phyloP scores from a whole-genome alignment of 305 asterid species.

The Petunia hybrid region DNA sequence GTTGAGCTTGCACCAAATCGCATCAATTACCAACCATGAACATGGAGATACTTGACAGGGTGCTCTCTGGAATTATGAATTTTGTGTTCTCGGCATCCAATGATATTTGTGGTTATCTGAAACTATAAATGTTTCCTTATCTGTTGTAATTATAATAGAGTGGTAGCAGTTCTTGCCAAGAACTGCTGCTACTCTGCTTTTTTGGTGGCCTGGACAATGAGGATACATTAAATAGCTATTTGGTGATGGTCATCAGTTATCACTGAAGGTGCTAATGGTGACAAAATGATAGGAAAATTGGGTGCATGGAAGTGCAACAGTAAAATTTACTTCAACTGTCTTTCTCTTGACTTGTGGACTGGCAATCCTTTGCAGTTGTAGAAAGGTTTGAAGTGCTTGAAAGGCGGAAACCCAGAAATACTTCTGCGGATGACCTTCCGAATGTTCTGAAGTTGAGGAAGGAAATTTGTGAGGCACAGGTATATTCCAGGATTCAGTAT shows the following conservation, averaged over 20 bases:
- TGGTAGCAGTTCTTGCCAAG: not conserved
- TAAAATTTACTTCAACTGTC: constrained; percentile 14
- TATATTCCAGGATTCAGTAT: constrained; percentile 38
- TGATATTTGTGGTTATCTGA: constrained; percentile 19
- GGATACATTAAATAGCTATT: not conserved
- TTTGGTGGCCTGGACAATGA: not conserved
- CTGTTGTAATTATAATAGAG: not conserved
- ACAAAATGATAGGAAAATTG: not conserved
- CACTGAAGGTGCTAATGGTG: constrained; percentile 1
- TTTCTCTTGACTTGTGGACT: constrained; percentile 28
- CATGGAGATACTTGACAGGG: not conserved
- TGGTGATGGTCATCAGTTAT: constrained; percentile 12
- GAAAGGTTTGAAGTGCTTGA: constrained; percentile 86
- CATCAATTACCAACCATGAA: not conserved
- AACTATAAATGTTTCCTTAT: not conserved
- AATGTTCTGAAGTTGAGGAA: constrained; percentile 70
- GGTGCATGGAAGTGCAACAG: constrained; percentile 11
- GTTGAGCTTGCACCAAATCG: not conserved
- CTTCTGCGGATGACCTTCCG: constrained; percentile 69
- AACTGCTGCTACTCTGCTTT: not conserved
- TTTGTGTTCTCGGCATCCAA: not conserved
- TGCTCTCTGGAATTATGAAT: not conserved
- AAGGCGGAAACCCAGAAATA: constrained; percentile 68
- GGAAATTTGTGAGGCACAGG: constrained; percentile 77
- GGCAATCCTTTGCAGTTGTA: constrained; percentile 58